phyloP scores from a whole-genome alignment of 2,329 filamentous ascomycete genomes.

The Stagonosporopsis tanaceti region DNA sequence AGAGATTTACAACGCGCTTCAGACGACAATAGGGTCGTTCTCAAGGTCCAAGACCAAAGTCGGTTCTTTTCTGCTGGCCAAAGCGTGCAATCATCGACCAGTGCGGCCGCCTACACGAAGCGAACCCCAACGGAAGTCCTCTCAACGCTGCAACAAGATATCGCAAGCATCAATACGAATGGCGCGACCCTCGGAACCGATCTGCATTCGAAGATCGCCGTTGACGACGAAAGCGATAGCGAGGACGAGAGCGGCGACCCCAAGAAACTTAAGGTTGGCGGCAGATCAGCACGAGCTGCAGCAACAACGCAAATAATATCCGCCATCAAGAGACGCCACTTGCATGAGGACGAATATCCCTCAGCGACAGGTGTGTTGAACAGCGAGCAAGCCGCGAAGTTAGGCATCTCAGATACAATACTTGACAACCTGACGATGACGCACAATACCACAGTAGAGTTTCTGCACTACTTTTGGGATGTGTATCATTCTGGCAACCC shows the following conservation, averaged over 20 bases:
- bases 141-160: constrained; percentile 67
- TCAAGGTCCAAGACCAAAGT: constrained; percentile 89
- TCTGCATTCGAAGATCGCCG: constrained; percentile 70
- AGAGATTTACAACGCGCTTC: constrained; percentile 80
- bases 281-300: constrained; percentile 68
- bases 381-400: constrained; percentile 40
- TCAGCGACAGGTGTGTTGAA: constrained; percentile 35
- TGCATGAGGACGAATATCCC: constrained; percentile 59
- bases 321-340: constrained; percentile 68
- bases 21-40: constrained; percentile 77
- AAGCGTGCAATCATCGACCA: constrained; percentile 54
- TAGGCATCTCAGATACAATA: constrained; percentile 53
- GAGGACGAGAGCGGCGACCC: constrained; percentile 66
- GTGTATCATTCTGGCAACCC: constrained; percentile 89
- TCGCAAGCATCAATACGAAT: constrained; percentile 57
- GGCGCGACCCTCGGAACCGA: constrained; percentile 54
- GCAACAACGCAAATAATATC: constrained; percentile 73
- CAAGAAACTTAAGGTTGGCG: constrained; percentile 69
- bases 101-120: constrained; percentile 68
- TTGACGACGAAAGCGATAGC: constrained; percentile 70
- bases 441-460: constrained; percentile 92
- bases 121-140: constrained; percentile 76
- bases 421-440: constrained; percentile 75
- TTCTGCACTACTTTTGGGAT: constrained; percentile 96
- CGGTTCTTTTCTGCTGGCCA: constrained; percentile 73